Percentiles rank a stretch among this genome's conserved stretches.
phyloP scores from a whole-genome alignment of 2,329 filamentous ascomycete species.

The Ophiosphaerella herpotricha region DNA sequence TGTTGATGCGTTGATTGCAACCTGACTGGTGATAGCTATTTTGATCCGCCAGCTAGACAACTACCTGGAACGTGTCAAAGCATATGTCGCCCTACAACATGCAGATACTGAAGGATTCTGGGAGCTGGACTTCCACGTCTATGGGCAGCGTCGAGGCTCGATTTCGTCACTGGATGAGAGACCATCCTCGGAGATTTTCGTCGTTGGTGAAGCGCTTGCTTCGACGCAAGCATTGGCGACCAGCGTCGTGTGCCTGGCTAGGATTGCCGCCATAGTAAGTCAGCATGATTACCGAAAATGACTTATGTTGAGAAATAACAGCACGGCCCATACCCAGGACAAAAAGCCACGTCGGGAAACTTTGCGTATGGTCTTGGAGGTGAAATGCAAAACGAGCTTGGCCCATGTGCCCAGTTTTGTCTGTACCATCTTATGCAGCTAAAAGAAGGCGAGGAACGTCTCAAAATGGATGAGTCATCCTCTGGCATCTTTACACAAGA shows the following conservation, averaged over 20 bases:
- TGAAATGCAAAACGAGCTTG: conserved; percentile 43
- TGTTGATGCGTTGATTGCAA: background rate
- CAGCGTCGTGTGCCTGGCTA: conserved; percentile 49
- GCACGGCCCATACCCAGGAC: conserved; percentile 56
- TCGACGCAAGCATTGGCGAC: conserved; percentile 53
- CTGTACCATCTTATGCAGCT: conserved; percentile 57
- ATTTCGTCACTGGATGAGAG: conserved; percentile 5
- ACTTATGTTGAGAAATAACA: conserved; percentile 26
- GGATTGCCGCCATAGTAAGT: conserved; percentile 37
- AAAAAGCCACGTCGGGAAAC: conserved; percentile 60
- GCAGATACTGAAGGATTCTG: conserved; percentile 27
- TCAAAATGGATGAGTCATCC: background rate
- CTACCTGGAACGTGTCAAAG: conserved; percentile 13
- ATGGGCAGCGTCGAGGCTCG: conserved; percentile 50
- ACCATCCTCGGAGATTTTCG: conserved; percentile 49
- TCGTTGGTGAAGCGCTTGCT: conserved; percentile 56
- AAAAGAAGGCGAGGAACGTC: conserved; percentile 24
- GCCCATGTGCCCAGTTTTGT: conserved; percentile 43
- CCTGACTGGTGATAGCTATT: conserved; percentile 15
- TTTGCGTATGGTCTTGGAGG: conserved; percentile 53
- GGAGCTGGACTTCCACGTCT: conserved; percentile 52
- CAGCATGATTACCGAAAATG: background rate
- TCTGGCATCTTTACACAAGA: conserved; percentile 16
- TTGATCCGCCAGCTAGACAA: conserved; percentile 27
- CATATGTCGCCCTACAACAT: conserved; percentile 18